Base-by-base conservation (phyloP, 306 rosid species). In the Inga leiocalycina region DNA sequence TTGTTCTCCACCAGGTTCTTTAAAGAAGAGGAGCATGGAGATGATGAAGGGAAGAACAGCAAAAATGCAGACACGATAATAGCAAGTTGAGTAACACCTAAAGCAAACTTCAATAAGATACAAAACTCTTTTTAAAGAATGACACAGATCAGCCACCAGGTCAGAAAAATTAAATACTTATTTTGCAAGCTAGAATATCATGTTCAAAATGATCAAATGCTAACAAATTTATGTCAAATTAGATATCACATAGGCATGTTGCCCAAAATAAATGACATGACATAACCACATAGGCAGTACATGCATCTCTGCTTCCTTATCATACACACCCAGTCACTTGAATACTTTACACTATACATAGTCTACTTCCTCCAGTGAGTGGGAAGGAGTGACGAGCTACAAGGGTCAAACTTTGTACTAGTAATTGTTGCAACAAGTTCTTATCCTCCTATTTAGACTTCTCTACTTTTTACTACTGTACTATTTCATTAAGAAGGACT, bases 1-100 rank as follows among this genome's bases (percentile, higher is more conserved):
- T 74, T 45, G 20, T 45, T 68, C 32, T 80, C 52, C 30, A 73
- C 8, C 52, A 64, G 56, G 49, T 75, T 56, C 80, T 67, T 49
- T 16, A 75, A 80, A 49, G 61, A 46, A 83, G 62, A 52, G 45
- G 35, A 54, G 34, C 17, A 75, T 39, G 51, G 15, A 76, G 66
- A 76, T 66, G 69, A 57, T 37, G 24, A 57, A 37, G 20, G 52
- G 69, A 24, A 22, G 22, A n/a, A 39, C 39, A 57, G 69, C 17
- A 74, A 27, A 74, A 51, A 15, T 32, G 79, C 52, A 27, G 17
- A 62, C 14, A 22, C 15, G 66, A 59, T 10, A 30, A 22, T 22
- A 59, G 11, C 4, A 13, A 24, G 14, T 22, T 5, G 59, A 30
- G 16, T 24, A 46, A 72, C 22, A 72, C 76, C 57, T 24, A 45